Base-by-base conservation (phyloP, 202 grass and related monocot genomes). In the Hordeum pubiflorum region DNA sequence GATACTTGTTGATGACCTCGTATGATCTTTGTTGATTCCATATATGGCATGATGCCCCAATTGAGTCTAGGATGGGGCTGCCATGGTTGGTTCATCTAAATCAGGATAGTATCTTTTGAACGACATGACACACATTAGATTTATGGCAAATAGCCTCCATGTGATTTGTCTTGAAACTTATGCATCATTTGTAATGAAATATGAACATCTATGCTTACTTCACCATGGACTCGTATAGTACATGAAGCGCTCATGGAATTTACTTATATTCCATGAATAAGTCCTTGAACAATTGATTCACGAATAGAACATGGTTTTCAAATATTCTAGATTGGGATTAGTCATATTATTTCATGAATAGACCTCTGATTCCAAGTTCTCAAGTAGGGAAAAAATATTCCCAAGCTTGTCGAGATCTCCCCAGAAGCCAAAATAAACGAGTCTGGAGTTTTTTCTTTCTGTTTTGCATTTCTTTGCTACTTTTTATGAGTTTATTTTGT, bases 301-400 rank as follows among this genome's bases (percentile, higher is more conserved):
- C 6, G 8, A 62, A 62, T 29, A 61, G 2, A 77, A 43, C 9
- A 27, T 26, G 37, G 11, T 75, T 26, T 15, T 3, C 15, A 61
- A 36, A 4, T 77, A 57, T 79, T 79, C 40, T 50, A 79, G 44
- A 62, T 68, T 69, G 6, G 40, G 6, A 80, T 23, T 72, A 72
- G 39, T 27, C 5, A 72, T 50, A 72, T 50, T 48, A 8, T 29
- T 29, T 71, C 23, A 29, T 71, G 68, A 48, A 10, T 48, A 71
- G 23, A 71, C 6, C 29, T 48, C 27, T 23, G 22, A 71, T 48
- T 40, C 22, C 39, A 70, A 70, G 67, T 46, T 43, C 68, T 48
- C 68, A 71, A 44, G 14, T 50, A 50, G 46, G 46, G 5, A 14
- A 6, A 17, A 17, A 50, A 15, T 17, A 17, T 46, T 32, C 14